Conservation (phyloP, 1,284 basidiomycete genomes). For the Leccinum variabile region DNA sequence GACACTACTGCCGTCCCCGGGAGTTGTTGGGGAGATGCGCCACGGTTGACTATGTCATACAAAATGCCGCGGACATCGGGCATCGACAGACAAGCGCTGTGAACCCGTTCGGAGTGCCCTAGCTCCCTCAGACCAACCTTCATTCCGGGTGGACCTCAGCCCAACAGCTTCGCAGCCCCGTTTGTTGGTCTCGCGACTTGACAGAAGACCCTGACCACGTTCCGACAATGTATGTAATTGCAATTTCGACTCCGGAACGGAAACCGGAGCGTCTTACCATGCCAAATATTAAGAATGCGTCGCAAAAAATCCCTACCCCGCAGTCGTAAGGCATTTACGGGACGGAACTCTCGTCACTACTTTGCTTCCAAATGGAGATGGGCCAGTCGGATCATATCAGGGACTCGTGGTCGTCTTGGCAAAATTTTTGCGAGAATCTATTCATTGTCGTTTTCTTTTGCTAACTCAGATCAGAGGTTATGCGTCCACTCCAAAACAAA, state of each 20-base stretch:
- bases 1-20: slow-evolving; percentile 7
- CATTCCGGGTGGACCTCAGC: slow-evolving; percentile 20
- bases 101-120: slow-evolving; percentile 14
- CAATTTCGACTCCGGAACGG: slow-evolving; percentile 10
- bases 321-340: slow-evolving; percentile 20
- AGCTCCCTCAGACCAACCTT: slow-evolving; percentile 19
- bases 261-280: neutral
- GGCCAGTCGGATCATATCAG: neutral
- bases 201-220: slow-evolving; percentile 2
- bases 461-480: neutral
- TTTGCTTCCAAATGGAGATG: slow-evolving; percentile 4
- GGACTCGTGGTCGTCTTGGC: slow-evolving; percentile 3
- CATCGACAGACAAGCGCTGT: slow-evolving; percentile 16
- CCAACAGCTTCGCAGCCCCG: slow-evolving; percentile 16
- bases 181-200: slow-evolving; percentile 11
- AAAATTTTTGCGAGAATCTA: neutral
- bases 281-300: slow-evolving; percentile 3
- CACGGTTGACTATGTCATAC: slow-evolving; percentile 11
- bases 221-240: slow-evolving; percentile 10
- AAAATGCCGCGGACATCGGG: slow-evolving; percentile 30
- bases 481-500: neutral
- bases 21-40: slow-evolving; percentile 11
- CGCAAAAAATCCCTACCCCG: slow-evolving; percentile 29
- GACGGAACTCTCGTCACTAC: slow-evolving; percentile 6
- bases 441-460: slow-evolving; percentile 1